Percentiles rank a stretch among this genome's conserved stretches.
Evolutionary conservation across 2,329 filamentous ascomycete genomes (phyloP).

Genomic region (Fusarium illudens): DNA sequence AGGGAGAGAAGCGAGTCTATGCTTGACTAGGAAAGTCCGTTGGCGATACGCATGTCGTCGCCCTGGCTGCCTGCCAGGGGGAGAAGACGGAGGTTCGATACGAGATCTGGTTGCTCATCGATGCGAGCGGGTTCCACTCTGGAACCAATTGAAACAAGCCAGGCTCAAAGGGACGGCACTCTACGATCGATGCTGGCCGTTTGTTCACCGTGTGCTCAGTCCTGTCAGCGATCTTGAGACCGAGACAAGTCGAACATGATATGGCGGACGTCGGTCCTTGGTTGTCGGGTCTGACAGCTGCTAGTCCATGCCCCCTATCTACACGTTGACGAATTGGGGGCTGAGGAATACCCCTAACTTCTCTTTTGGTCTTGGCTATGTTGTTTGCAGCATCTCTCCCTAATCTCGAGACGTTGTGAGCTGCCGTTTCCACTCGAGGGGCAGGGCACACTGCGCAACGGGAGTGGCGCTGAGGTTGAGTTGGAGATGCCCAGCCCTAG

Average conservation of each 20-base stretch:
- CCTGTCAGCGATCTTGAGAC: not conserved
- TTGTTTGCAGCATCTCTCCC: not conserved
- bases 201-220: not conserved
- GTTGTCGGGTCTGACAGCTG: not conserved
- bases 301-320: not conserved
- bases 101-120: conserved; percentile 11
- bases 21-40: conserved; percentile 11
- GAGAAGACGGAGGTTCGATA: conserved; percentile 2
- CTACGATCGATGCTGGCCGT: not conserved
- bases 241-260: conserved; percentile 18
- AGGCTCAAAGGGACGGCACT: conserved; percentile 26
- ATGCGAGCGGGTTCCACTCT: conserved; percentile 22
- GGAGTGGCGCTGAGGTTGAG: not conserved
- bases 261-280: conserved; percentile 1
- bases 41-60: conserved; percentile 10
- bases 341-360: conserved; percentile 1
- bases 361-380: conserved; percentile 2
- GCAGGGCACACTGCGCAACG: not conserved
- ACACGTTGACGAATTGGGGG: not conserved
- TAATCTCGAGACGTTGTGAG: not conserved
- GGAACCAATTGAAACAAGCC: conserved; percentile 31
- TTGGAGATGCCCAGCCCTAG: conserved; percentile 2
- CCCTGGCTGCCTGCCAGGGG: not conserved
- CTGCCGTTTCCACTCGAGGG: not conserved
- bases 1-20: conserved; percentile 14